A percentile compares a stretch with the other conserved stretches of the same genome.
Conservation (phyloP, 2,329 filamentous ascomycete genomes). For the Fusarium globosum region DNA sequence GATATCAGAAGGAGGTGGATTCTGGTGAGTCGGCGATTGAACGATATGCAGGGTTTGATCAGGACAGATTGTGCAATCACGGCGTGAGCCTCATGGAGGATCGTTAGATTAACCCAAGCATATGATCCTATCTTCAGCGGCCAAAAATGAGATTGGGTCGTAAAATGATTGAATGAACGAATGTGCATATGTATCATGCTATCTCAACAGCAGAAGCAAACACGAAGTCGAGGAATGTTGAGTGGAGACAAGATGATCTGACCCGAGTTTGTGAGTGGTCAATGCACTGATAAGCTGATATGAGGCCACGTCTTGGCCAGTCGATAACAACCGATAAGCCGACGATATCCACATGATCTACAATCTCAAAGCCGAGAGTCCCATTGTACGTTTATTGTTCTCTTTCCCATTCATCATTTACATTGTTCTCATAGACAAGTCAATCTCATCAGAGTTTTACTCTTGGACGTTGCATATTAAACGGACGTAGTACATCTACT, state of each 20-base stretch:
- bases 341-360: neutral
- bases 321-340: neutral
- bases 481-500: fast-evolving
- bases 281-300: neutral
- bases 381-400: neutral
- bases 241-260: conserved; percentile 1
- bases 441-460: fast-evolving
- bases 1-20: neutral
- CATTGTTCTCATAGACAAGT: neutral
- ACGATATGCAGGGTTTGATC: neutral
- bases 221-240: neutral
- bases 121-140: neutral
- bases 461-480: fast-evolving
- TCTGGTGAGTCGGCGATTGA: conserved; percentile 25
- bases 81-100: neutral
- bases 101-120: neutral
- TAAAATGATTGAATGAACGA: too few relatives aligned
- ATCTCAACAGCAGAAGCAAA: neutral
- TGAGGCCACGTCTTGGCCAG: neutral
- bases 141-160: fast-evolving
- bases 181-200: conserved; percentile 4
- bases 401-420: neutral
- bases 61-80: neutral
- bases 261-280: neutral
- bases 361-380: neutral